Percentiles rank a stretch among this genome's conserved stretches.
Conservation (phyloP, 345 rosid species). For the Turritis glabra region DNA sequence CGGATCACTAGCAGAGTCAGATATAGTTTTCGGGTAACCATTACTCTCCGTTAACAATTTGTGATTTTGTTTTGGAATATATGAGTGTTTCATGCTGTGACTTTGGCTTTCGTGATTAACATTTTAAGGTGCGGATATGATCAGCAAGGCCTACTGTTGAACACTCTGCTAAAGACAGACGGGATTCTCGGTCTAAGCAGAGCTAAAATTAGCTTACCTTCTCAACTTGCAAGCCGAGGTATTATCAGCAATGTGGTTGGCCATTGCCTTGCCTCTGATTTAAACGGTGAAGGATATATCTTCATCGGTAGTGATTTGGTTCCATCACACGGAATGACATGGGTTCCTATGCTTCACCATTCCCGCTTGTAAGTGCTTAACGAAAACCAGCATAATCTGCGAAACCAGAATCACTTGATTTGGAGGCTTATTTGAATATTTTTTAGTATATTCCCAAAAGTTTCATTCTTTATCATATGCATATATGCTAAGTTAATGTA, state of each 20-base stretch:
- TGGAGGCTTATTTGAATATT: not conserved
- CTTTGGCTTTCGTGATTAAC: slow-evolving; percentile 26
- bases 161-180: slow-evolving; percentile 72
- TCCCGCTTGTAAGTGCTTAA: slow-evolving; percentile 57
- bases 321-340: slow-evolving; percentile 70
- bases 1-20: slow-evolving; percentile 60
- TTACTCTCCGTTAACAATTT: not conserved
- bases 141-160: slow-evolving; percentile 83
- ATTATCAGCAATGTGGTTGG: slow-evolving; percentile 81
- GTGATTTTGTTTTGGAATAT: not conserved
- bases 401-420: not conserved
- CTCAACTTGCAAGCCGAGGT: slow-evolving; percentile 83
- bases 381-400: not conserved
- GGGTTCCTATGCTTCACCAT: slow-evolving; percentile 76
- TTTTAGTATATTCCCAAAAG: not conserved
- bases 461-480: slow-evolving; percentile 8
- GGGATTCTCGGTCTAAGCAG: slow-evolving; percentile 91
- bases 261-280: slow-evolving; percentile 75
- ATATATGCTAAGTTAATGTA: not conserved
- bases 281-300: slow-evolving; percentile 70
- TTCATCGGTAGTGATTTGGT: slow-evolving; percentile 85
- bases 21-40: slow-evolving; percentile 75
- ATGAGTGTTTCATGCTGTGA: slow-evolving; percentile 10
- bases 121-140: slow-evolving; percentile 87
- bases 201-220: slow-evolving; percentile 85